Evolutionary conservation across 257 asterid species (phyloP).

Genomic region (Ocimum tenuiflorum): DNA sequence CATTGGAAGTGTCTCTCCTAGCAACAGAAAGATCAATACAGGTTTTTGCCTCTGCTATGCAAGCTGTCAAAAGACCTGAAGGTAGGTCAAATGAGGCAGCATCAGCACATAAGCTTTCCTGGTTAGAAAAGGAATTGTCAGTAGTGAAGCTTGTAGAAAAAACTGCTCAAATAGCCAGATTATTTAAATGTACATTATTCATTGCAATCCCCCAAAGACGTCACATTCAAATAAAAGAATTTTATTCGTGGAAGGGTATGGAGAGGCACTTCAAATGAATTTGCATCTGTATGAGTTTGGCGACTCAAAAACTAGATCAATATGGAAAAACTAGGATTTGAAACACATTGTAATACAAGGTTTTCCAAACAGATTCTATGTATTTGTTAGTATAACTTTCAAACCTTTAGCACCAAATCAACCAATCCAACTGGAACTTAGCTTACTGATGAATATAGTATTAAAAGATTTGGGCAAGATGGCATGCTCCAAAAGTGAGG

Average conservation of each 20-base stretch:
- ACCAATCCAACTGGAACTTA: not conserved
- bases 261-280: not conserved
- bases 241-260: not conserved
- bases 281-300: not conserved
- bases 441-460: conserved; percentile 1
- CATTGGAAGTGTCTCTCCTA: conserved; percentile 72
- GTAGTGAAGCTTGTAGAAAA: conserved; percentile 11
- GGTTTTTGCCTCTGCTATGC: conserved; percentile 80
- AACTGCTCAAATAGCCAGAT: not conserved
- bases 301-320: conserved; percentile 1
- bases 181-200: conserved; percentile 1
- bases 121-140: conserved; percentile 24
- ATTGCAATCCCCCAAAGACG: conserved; percentile 5
- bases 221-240: not conserved
- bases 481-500: conserved; percentile 19
- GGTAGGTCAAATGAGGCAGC: conserved; percentile 98
- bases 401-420: not conserved
- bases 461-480: conserved; percentile 11
- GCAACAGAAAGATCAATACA: conserved; percentile 65
- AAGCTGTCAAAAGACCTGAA: conserved; percentile 74
- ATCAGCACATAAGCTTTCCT: conserved; percentile 96
- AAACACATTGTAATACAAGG: not conserved
- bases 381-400: not conserved
- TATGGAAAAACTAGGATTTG: not conserved
- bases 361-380: not conserved